phyloP scores from a whole-genome alignment of 2,329 filamentous ascomycete genomes.

The Fusarium longipes region DNA sequence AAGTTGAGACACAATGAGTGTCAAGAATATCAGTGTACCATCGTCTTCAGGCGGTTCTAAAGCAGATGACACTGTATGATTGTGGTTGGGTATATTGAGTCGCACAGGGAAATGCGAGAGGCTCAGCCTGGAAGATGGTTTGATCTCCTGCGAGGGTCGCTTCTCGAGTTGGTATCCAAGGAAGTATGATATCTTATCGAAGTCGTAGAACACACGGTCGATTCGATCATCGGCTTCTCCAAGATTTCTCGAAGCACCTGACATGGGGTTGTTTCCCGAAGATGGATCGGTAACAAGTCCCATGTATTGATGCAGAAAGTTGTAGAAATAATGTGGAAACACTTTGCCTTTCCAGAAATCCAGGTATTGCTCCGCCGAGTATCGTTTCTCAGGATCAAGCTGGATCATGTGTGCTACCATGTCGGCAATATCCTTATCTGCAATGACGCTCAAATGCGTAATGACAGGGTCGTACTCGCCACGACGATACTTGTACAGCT shows the following conservation, averaged over 20 bases:
- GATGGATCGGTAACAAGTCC: conserved; percentile 91
- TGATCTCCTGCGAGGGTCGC: conserved; percentile 45
- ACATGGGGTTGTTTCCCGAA: conserved; percentile 78
- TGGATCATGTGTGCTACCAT: conserved; percentile 97
- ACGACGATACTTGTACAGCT: conserved; percentile 92
- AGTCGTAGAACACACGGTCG: conserved; percentile 91
- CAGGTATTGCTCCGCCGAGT: conserved; percentile 93
- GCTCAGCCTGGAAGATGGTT: conserved; percentile 57
- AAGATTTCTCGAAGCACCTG: conserved; percentile 74
- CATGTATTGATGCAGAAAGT: conserved; percentile 98
- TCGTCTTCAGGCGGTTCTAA: conserved; percentile 78
- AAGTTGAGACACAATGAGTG: conserved; percentile 86
- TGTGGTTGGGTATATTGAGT: conserved; percentile 86
- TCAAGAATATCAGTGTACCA: conserved; percentile 91
- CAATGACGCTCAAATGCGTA: conserved; percentile 84
- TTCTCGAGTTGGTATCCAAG: conserved; percentile 76
- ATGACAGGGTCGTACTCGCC: conserved; percentile 91
- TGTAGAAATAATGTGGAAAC: conserved; percentile 97
- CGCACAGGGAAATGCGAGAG: conserved; percentile 80
- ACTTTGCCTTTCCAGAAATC: conserved; percentile 92
- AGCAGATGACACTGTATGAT: conserved; percentile 72
- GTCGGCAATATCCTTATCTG: conserved; percentile 86
- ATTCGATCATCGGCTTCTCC: conserved; percentile 94
- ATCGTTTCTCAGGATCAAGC: conserved; percentile 88
- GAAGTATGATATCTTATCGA: conserved; percentile 97